Evolutionary conservation across 305 asterid genomes (phyloP).

Genomic region (Fraxinus baroniana): DNA sequence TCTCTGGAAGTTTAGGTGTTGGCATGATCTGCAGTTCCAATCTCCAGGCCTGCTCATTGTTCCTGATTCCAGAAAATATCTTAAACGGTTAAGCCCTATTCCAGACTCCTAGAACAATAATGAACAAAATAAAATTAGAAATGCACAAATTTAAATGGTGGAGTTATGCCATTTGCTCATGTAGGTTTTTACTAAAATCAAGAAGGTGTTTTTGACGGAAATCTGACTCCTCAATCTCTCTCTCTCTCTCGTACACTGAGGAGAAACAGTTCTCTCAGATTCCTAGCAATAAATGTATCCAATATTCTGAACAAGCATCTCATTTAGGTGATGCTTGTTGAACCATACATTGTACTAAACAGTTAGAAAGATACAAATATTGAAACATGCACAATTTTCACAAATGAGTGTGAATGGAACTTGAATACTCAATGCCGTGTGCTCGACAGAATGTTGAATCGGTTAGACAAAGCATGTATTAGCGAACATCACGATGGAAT

Average conservation of each 20-base stretch:
- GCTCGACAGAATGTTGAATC: too few species aligned
- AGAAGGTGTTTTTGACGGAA: background rate
- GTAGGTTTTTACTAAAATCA: background rate
- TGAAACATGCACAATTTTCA: background rate
- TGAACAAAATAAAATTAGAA: too few species aligned
- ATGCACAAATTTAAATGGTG: background rate
- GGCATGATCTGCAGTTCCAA: constrained; percentile 97
- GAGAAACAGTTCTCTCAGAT: background rate
- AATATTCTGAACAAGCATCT: background rate
- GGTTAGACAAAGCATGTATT: too few species aligned
- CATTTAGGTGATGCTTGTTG: background rate
- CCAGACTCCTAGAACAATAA: background rate
- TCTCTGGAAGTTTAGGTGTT: constrained; percentile 89
- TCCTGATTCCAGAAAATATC: background rate
- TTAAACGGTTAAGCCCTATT: background rate
- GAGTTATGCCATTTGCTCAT: background rate
- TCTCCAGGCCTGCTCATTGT: constrained; percentile 94
- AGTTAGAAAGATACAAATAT: background rate
- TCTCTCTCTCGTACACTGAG: background rate
- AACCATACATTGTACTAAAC: background rate
- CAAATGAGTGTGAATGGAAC: background rate
- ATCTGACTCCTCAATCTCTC: background rate
- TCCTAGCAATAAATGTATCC: background rate
- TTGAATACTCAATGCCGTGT: background rate
- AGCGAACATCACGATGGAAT: background rate